Conservation (phyloP, 208 protist genomes). For the Leishmania braziliensis region DNA sequence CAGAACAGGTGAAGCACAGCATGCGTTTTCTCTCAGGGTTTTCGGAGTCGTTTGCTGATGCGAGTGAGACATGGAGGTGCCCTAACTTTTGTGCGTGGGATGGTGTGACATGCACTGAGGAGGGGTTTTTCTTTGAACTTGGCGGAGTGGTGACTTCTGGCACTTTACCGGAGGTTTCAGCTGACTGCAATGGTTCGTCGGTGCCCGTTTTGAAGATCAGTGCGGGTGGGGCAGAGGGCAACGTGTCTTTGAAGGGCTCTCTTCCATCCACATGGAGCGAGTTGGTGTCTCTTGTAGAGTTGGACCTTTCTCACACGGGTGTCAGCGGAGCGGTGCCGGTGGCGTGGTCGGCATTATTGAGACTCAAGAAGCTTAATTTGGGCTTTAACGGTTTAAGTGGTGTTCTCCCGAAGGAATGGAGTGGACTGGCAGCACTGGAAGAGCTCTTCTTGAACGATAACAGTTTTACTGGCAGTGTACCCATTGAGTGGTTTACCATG, state of each 20-base stretch:
- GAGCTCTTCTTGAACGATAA: slow-evolving; percentile 13
- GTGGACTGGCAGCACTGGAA: neutral
- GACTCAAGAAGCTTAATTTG: neutral
- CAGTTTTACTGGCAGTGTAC: neutral
- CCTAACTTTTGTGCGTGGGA: slow-evolving; percentile 4
- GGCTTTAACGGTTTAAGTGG: slow-evolving; percentile 1
- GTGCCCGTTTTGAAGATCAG: neutral
- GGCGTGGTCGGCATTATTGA: neutral
- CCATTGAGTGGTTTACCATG: neutral
- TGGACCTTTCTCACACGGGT: slow-evolving; percentile 5
- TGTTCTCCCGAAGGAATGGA: neutral
- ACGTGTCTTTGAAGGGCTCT: neutral
- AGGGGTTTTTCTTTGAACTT: neutral
- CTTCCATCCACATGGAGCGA: neutral
- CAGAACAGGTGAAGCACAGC: neutral
- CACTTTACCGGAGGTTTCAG: neutral
- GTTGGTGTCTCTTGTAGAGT: neutral
- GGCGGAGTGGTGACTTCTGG: neutral
- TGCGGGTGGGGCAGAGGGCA: neutral
- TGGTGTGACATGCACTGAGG: neutral
- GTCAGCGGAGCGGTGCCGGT: neutral
- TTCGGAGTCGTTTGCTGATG: neutral
- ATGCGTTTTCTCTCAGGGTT: neutral
- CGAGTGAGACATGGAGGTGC: neutral
- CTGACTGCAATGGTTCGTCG: neutral